Percentiles rank a stretch among this genome's conserved stretches.
These are phyloP conservation scores for Termitomyces sp. DNA, from an alignment of 768 basidiomycete species.

Conservation along the genomic window DNA sequence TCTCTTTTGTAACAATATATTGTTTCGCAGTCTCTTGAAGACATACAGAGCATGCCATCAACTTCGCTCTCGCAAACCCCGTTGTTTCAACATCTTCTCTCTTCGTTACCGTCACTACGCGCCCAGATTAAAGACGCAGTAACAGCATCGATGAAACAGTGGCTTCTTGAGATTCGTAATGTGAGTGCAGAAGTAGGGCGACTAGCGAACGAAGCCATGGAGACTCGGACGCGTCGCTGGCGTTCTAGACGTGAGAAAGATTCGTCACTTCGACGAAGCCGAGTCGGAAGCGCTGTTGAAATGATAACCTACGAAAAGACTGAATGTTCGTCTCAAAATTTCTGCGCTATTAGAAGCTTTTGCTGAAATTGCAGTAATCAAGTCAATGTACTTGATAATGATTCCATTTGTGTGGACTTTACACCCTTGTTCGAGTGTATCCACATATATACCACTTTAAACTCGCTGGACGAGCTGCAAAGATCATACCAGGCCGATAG, in stretches of 20 bases:
- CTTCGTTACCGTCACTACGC: conserved; percentile 88
- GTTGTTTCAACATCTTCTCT: conserved; percentile 87
- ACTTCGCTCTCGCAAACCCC: conserved; percentile 89
- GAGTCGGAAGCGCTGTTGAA: conserved; percentile 91
- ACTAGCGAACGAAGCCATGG: conserved; percentile 90
- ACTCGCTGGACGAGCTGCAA: conserved; percentile 87
- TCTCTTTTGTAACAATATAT: conserved; percentile 29
- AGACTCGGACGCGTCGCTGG: conserved; percentile 79
- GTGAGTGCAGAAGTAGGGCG: conserved; percentile 82
- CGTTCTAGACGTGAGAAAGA: conserved; percentile 81
- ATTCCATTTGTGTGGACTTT: conserved; percentile 87
- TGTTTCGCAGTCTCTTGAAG: conserved; percentile 79
- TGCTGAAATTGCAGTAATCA: conserved; percentile 12
- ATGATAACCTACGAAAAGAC: conserved; percentile 90
- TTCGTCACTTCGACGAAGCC: conserved; percentile 66
- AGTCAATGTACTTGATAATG: conserved; percentile 94
- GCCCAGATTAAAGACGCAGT: conserved; percentile 90
- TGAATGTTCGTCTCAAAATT: conserved; percentile 64
- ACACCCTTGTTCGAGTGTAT: conserved; percentile 95
- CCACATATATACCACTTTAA: conserved; percentile 91
- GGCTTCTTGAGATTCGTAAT: conserved; percentile 94
- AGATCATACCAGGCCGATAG: conserved; percentile 96
- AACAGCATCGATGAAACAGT: conserved; percentile 92
- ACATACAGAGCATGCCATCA: conserved; percentile 88
- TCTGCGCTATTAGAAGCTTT: not conserved